A percentile compares a stretch with the other conserved stretches of the same genome.
Evolutionary conservation across 106 monocot species (phyloP).

Genomic region (Chionographis japonica): DNA sequence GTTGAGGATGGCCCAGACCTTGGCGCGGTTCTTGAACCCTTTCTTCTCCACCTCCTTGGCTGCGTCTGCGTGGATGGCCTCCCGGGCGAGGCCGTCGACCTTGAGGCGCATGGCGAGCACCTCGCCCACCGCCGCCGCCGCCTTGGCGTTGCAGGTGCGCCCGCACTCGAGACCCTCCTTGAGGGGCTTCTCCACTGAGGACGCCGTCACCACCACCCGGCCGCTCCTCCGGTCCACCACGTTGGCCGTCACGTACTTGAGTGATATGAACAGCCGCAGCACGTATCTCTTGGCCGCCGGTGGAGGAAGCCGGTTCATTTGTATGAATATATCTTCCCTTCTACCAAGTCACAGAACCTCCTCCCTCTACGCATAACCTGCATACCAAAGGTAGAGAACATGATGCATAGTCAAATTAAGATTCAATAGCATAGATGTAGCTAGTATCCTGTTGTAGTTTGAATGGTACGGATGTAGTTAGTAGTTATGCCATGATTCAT

Average conservation of each 20-base stretch:
- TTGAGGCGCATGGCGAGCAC: slow-evolving; percentile 92
- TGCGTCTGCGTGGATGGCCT: slow-evolving; percentile 74
- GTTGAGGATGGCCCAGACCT: slow-evolving; percentile 90
- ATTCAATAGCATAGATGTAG: no score
- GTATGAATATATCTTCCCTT: neutral
- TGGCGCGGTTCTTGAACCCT: slow-evolving; percentile 77
- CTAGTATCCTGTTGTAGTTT: no score
- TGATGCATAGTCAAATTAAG: no score
- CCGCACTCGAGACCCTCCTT: slow-evolving; percentile 56
- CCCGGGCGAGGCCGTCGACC: slow-evolving; percentile 74
- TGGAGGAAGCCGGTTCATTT: slow-evolving; percentile 24
- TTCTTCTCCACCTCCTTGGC: slow-evolving; percentile 93
- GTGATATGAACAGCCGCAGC: slow-evolving; percentile 92
- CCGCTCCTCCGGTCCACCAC: slow-evolving; percentile 76
- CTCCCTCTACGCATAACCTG: no score
- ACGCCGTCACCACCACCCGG: slow-evolving; percentile 58
- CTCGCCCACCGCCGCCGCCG: slow-evolving; percentile 84
- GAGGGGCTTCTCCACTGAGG: slow-evolving; percentile 73
- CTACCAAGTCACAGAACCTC: no score
- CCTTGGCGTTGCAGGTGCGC: slow-evolving; percentile 83
- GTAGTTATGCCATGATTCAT: no score
- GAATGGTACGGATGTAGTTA: no score
- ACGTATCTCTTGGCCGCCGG: slow-evolving; percentile 61
- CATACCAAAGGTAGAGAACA: no score
- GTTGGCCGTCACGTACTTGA: slow-evolving; percentile 95